These are phyloP conservation scores for Artemisia annua DNA, from an alignment of 129 eudicot species.

Conservation along the genomic window DNA sequence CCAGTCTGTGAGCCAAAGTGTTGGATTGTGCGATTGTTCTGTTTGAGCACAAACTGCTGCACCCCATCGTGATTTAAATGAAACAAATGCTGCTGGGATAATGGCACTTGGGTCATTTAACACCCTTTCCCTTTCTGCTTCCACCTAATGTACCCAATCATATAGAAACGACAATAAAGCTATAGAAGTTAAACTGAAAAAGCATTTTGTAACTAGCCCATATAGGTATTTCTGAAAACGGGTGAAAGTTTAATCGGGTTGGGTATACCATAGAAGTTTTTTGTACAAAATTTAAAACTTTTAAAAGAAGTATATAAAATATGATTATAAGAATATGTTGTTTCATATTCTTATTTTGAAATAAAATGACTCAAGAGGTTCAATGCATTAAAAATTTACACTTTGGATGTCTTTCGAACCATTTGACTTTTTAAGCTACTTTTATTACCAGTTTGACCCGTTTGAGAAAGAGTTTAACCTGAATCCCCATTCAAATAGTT, in stretches of 20 bases:
- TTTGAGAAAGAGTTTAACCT: background rate
- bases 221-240: background rate
- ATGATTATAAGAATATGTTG: too few relatives aligned
- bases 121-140: conserved; percentile 74
- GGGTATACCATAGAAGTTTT: too few relatives aligned
- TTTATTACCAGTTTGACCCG: background rate
- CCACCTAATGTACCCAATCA: conserved; percentile 48
- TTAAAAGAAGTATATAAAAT: too few relatives aligned
- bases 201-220: conserved; percentile 6
- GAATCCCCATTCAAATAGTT: conserved; percentile 7
- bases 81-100: conserved; percentile 92
- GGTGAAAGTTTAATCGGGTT: background rate
- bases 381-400: too few relatives aligned
- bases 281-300: too few relatives aligned
- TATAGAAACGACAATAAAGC: background rate
- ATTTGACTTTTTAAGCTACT: background rate
- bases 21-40: conserved; percentile 77
- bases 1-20: conserved; percentile 95
- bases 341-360: too few relatives aligned
- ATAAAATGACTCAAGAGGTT: too few relatives aligned
- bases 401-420: too few relatives aligned
- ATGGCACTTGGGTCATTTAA: conserved; percentile 73
- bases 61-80: conserved; percentile 94
- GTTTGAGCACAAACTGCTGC: conserved; percentile 99
- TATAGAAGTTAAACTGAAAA: background rate